Evolutionary conservation across 768 basidiomycete species (phyloP).

Genomic region (Tricholomella constricta): DNA sequence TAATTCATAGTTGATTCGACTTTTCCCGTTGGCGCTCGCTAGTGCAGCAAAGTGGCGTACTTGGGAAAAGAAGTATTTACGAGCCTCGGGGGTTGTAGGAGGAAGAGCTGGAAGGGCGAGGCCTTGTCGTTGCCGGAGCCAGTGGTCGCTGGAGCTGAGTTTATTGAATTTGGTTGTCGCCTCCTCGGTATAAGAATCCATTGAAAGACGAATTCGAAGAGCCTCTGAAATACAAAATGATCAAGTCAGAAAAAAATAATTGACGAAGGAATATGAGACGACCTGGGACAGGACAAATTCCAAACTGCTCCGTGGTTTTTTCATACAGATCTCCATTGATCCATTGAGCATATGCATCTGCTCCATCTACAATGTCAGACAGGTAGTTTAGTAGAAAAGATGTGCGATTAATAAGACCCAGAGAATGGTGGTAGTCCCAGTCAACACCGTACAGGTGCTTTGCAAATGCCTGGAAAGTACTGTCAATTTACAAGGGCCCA

Average conservation of each 20-base stretch:
- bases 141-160: constrained; percentile 19
- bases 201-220: too few species aligned
- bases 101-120: constrained; percentile 23
- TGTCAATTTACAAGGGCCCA: background rate
- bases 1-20: too few species aligned
- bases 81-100: constrained; percentile 21
- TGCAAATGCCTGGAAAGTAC: constrained; percentile 19
- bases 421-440: constrained; percentile 1
- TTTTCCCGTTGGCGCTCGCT: too few species aligned
- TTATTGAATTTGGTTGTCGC: background rate
- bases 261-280: constrained; percentile 1
- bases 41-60: too few species aligned
- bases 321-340: constrained; percentile 28
- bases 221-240: too few species aligned
- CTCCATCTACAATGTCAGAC: constrained; percentile 15
- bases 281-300: constrained; percentile 26
- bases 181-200: too few species aligned
- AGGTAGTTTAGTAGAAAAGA: constrained; percentile 22
- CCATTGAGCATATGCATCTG: constrained; percentile 21
- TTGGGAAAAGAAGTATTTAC: background rate
- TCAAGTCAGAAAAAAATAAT: background rate
- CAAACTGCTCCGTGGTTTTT: constrained; percentile 17
- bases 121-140: constrained; percentile 23
- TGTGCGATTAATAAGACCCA: constrained; percentile 23
- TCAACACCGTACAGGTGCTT: constrained; percentile 14